Conservation (phyloP, 306 rosid species). For the Albizia julibrissin region DNA sequence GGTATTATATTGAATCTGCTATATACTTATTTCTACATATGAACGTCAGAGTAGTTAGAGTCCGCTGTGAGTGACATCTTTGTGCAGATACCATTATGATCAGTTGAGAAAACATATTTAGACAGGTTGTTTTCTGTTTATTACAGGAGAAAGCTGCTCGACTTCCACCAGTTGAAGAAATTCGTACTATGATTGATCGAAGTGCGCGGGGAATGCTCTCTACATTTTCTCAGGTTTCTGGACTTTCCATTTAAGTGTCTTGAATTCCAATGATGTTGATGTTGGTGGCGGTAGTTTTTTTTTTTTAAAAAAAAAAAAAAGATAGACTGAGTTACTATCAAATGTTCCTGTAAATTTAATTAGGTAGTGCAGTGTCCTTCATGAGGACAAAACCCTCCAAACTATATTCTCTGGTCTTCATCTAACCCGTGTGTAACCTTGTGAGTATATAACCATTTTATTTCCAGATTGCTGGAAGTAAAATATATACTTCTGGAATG, state of each 20-base stretch:
- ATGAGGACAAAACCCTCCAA: background rate
- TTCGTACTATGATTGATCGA: constrained; percentile 72
- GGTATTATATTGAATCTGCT: constrained; percentile 45
- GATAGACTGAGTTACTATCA: background rate
- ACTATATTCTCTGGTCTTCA: background rate
- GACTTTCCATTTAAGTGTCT: constrained; percentile 14
- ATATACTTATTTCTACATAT: background rate
- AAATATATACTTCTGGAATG: background rate
- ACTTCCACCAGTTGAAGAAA: constrained; percentile 70
- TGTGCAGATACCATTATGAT: background rate
- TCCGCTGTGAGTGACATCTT: background rate
- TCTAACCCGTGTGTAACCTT: background rate
- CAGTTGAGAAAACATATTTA: background rate
- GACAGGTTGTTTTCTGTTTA: constrained; percentile 21
- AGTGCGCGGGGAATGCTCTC: constrained; percentile 86
- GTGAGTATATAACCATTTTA: constrained; percentile 3
- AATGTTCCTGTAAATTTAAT: background rate
- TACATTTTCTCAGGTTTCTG: constrained; percentile 72
- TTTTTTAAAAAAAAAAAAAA: too few relatives aligned
- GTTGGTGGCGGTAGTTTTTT: background rate
- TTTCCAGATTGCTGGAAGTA: constrained; percentile 5
- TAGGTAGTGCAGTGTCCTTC: constrained; percentile 1
- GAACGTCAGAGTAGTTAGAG: constrained; percentile 6
- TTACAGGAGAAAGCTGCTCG: constrained; percentile 84
- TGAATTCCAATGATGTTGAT: background rate